Evolutionary conservation across 192 early-diverging fungal genomes (phyloP).

Genomic region (Chytriomyces sp.): DNA sequence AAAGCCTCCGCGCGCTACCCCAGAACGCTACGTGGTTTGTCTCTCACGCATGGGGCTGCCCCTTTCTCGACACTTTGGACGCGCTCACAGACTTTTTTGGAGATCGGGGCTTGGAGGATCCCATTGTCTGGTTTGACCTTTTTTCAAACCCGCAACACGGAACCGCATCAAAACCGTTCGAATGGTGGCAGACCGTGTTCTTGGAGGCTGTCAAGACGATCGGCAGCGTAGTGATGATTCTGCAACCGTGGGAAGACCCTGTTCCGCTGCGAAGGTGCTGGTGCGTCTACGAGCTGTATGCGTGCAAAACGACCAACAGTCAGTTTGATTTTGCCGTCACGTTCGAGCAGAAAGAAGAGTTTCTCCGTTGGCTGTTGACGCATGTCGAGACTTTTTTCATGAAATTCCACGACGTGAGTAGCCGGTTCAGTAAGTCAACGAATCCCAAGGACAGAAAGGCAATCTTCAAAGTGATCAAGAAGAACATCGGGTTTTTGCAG

Average conservation of each 20-base stretch:
- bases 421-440: neutral
- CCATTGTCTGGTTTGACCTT: conserved; percentile 36
- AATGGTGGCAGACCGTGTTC: conserved; percentile 38
- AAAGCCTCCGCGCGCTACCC: neutral
- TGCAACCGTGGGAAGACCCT: conserved; percentile 38
- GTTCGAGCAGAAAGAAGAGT: neutral
- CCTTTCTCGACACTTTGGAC: conserved; percentile 32
- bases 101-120: neutral
- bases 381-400: neutral
- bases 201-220: conserved; percentile 33
- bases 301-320: neutral
- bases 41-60: conserved; percentile 30
- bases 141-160: conserved; percentile 39
- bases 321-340: conserved; percentile 23
- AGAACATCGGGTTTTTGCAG: neutral
- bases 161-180: conserved; percentile 8
- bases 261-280: conserved; percentile 31
- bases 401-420: neutral
- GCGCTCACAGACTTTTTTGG: conserved; percentile 33
- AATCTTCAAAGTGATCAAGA: conserved; percentile 5
- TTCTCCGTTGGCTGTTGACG: neutral
- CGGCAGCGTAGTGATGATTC: conserved; percentile 30
- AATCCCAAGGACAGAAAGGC: neutral
- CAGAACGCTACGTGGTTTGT: conserved; percentile 19
- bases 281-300: conserved; percentile 42